Evolutionary conservation across 169 alveolate species (phyloP).

Genomic region (Eimeria maxima): DNA sequence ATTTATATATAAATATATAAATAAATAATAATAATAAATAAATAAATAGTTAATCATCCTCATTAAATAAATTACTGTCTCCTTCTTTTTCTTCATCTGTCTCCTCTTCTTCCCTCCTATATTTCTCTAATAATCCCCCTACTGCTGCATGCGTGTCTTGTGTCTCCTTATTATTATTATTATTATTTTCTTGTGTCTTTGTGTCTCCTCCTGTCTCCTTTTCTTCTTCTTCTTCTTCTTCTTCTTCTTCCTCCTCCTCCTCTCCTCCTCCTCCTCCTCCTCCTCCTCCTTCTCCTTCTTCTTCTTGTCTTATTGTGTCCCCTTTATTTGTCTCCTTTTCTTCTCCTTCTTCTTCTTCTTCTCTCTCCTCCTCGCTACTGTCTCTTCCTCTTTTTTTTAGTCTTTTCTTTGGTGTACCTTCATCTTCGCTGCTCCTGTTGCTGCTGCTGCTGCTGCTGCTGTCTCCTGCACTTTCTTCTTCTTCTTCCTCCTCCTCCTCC

Average conservation of each 20-base stretch:
- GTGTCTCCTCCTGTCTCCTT: too few relatives aligned
- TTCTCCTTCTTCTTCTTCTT: not conserved
- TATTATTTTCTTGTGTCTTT: too few relatives aligned
- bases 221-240: not conserved
- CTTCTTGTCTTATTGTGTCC: not conserved
- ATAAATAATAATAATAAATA: not conserved
- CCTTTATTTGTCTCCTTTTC: not conserved
- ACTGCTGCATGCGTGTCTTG: not conserved
- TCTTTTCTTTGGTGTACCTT: not conserved
- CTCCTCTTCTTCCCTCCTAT: not conserved
- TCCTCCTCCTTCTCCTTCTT: too few relatives aligned
- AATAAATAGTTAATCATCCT: not conserved
- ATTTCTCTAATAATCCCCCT: not conserved
- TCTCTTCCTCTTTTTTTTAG: not conserved
- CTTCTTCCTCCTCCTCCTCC: too few relatives aligned
- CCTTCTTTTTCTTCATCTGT: not conserved
- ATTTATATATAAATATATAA: too few relatives aligned
- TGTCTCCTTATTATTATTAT: not conserved
- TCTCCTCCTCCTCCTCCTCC: too few relatives aligned
- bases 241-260: too few relatives aligned
- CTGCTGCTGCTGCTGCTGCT: conserved; percentile 36
- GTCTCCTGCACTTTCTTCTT: not conserved
- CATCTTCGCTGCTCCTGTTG: not conserved
- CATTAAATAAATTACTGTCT: not conserved
- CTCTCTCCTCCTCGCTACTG: not conserved